Percentiles rank a stretch among this genome's conserved stretches.
These are phyloP conservation scores for Colletotrichum musae DNA, from an alignment of 2,329 filamentous ascomycete species.

Conservation along the genomic window DNA sequence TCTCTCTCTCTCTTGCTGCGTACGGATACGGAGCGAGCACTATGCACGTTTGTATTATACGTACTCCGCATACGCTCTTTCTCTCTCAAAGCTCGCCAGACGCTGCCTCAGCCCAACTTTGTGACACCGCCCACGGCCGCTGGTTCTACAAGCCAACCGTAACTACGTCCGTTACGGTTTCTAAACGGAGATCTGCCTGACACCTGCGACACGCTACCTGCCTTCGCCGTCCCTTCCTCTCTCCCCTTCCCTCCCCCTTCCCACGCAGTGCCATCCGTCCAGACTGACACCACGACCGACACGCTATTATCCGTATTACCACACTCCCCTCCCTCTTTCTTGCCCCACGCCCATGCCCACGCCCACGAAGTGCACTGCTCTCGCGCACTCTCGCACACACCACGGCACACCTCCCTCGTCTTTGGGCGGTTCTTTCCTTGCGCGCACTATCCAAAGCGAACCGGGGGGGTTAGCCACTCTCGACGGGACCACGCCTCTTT, in stretches of 20 bases:
- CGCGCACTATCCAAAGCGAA: conserved; percentile 17
- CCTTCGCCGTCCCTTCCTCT: background rate
- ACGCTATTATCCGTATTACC: background rate
- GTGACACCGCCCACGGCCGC: background rate
- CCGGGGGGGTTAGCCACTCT: conserved; percentile 25
- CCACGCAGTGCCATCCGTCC: conserved; percentile 20
- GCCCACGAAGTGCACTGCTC: no score
- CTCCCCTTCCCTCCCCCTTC: background rate
- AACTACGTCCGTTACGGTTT: background rate
- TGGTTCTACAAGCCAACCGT: background rate
- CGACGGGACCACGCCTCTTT: conserved; percentile 39
- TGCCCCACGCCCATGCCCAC: conserved; percentile 18
- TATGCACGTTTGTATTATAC: background rate
- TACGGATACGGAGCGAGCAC: no score
- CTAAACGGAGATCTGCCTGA: background rate
- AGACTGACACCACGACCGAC: conserved; percentile 25
- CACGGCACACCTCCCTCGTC: conserved; percentile 7
- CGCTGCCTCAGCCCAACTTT: conserved; percentile 17
- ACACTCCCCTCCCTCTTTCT: conserved; percentile 6
- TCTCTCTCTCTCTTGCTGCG: background rate
- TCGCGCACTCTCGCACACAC: background rate
- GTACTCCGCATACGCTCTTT: background rate
- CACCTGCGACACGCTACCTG: background rate
- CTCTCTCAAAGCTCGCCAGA: background rate
- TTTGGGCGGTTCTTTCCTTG: conserved; percentile 12